phyloP scores from a whole-genome alignment of 164 flowering plant genomes.

The Saururus chinensis region DNA sequence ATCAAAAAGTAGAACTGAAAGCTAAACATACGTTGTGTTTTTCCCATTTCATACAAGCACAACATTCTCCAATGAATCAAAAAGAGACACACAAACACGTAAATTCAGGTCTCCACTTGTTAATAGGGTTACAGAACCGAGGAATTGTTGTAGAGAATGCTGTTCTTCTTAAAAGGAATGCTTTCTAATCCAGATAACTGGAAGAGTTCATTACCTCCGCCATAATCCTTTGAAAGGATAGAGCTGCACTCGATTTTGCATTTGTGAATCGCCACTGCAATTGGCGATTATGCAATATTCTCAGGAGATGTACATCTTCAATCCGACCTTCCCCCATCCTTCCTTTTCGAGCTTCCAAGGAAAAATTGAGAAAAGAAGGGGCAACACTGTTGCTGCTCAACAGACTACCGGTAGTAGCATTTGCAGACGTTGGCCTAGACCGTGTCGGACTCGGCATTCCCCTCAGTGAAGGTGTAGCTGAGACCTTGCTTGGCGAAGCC shows the following conservation, averaged over 20 bases:
- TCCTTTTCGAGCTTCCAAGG: constrained; percentile 51
- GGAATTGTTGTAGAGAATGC: too few relatives aligned
- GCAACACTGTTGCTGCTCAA: constrained; percentile 9
- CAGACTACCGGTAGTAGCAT: constrained; percentile 15
- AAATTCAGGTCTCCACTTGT: too few relatives aligned
- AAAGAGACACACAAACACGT: too few relatives aligned
- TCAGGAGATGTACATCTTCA: constrained; percentile 57
- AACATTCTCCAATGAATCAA: too few relatives aligned
- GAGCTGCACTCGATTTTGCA: constrained; percentile 60
- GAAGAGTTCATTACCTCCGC: constrained; percentile 71
- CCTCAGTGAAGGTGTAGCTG: constrained; percentile 33
- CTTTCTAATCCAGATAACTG: background rate
- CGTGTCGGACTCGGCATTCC: constrained; percentile 58
- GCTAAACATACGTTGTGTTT: too few relatives aligned
- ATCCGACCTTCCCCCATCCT: constrained; percentile 55
- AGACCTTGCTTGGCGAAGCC: constrained; percentile 56
- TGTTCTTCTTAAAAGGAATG: background rate
- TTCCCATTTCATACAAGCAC: too few relatives aligned
- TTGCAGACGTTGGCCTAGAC: constrained; percentile 24
- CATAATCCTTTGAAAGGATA: constrained; percentile 34
- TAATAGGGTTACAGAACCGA: too few relatives aligned
- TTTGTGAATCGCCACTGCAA: constrained; percentile 84
- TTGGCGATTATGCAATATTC: constrained; percentile 56
- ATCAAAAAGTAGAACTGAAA: too few relatives aligned
- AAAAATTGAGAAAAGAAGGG: constrained; percentile 51